Base-by-base conservation (phyloP, 495 filamentous ascomycete genomes). In the Delitschia confertaspora region DNA sequence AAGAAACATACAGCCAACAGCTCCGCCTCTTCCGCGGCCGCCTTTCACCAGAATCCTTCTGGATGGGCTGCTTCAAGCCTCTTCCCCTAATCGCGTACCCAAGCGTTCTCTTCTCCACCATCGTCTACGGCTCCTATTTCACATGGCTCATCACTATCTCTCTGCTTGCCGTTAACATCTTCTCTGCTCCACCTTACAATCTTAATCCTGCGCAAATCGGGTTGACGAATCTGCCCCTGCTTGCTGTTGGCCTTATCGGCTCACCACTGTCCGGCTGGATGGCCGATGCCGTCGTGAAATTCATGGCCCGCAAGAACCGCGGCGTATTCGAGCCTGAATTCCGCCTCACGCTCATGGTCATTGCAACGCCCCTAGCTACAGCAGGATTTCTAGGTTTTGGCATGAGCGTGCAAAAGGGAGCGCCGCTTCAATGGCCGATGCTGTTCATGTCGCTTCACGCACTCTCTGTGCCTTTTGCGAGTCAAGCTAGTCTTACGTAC, bases 261-360 rank as follows among this genome's bases (percentile, higher is more conserved):
- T 93, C 91, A 0, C 88, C 80, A 0, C 83, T 95, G 0, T 89
- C 91, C 1, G 91, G 91, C 19, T 85, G 83, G 59, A 76, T 94
- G 13, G 88, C 83, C 2, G 91, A 98, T 54, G 62, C 87, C 20
- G 76, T 95, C 35, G 85, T 88, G 3, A 76, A 74, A 37, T 78
- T 60, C 11, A 85, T 98, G 79, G 76, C 82, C 5, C 71, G 76
- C 11, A 73, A 78, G n/a, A 98, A 98, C 52, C 84, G 80, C 11
- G 91, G 91, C 6, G 69, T 98, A 10, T 98, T 95, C 63, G 91
- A 95, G 64, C 89, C 89, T 2, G 89, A 98, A 64, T 98, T 95
- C 60, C 75, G 89, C 17, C 74, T 96, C 9, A 67, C 66, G 6
- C 78, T 95, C 38, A 95, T 98, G 89, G 86, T 79, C 2, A 65